These are phyloP conservation scores for Globisporangium mamillatum DNA, from an alignment of 352 stramenopile species.

Conservation along the genomic window DNA sequence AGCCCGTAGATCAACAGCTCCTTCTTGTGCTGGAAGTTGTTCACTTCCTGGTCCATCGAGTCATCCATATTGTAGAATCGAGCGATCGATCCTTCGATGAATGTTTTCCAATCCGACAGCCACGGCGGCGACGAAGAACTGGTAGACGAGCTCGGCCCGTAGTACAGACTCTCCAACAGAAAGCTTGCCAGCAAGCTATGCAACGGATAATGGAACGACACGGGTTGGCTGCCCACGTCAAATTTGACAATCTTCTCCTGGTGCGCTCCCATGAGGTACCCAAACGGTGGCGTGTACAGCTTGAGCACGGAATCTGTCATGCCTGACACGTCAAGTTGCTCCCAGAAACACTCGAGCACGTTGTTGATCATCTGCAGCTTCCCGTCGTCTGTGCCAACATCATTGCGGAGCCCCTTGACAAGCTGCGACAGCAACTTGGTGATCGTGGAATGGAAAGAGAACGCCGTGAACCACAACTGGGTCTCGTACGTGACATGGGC, in stretches of 20 bases:
- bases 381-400: slow-evolving; percentile 34
- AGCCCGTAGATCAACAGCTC: slow-evolving; percentile 66
- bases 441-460: slow-evolving; percentile 84
- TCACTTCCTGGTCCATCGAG: slow-evolving; percentile 20
- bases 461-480: slow-evolving; percentile 91
- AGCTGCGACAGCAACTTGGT: slow-evolving; percentile 63
- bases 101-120: slow-evolving; percentile 46
- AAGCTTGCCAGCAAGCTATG: slow-evolving; percentile 83
- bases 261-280: slow-evolving; percentile 48
- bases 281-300: slow-evolving; percentile 59
- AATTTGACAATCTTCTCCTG: slow-evolving; percentile 71
- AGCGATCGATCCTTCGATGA: slow-evolving; percentile 50
- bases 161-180: slow-evolving; percentile 75
- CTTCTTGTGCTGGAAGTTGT: slow-evolving; percentile 36
- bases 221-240: slow-evolving; percentile 61
- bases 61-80: slow-evolving; percentile 27
- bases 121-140: slow-evolving; percentile 24
- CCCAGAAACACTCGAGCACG: slow-evolving; percentile 71
- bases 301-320: slow-evolving; percentile 43
- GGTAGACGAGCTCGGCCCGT: slow-evolving; percentile 30
- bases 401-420: slow-evolving; percentile 60
- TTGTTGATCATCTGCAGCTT: slow-evolving; percentile 67
- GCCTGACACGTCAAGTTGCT: slow-evolving; percentile 52
- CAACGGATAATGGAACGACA: slow-evolving; percentile 90
- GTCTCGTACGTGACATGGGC: slow-evolving; percentile 95